These are phyloP conservation scores for Pueraria montana DNA, from an alignment of 306 rosid genomes.

Conservation along the genomic window DNA sequence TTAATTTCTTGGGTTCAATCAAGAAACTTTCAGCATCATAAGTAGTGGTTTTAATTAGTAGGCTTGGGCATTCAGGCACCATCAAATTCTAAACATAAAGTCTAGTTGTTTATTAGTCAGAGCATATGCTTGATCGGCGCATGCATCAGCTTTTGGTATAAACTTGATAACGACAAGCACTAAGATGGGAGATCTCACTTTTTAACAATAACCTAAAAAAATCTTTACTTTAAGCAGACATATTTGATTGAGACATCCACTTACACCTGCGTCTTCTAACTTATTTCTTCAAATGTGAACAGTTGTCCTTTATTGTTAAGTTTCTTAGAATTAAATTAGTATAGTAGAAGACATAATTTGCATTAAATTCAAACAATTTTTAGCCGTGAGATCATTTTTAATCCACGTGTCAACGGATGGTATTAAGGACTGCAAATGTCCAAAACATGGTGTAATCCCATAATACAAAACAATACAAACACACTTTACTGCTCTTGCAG, in stretches of 20 bases:
- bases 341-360: background rate
- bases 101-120: background rate
- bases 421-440: no score
- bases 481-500: no score
- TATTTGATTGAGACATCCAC: slow-evolving; percentile 43
- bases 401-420: no score
- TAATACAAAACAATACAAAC: no score
- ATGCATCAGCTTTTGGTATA: slow-evolving; percentile 34
- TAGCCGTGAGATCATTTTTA: no score
- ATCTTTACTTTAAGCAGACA: background rate
- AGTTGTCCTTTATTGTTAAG: background rate
- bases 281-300: background rate
- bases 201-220: slow-evolving; percentile 9
- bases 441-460: no score
- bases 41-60: slow-evolving; percentile 34
- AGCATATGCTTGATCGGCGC: slow-evolving; percentile 27
- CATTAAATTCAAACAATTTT: no score
- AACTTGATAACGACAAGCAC: slow-evolving; percentile 44
- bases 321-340: background rate
- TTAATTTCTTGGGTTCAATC: background rate
- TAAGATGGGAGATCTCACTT: slow-evolving; percentile 12
- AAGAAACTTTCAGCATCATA: background rate
- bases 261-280: background rate
- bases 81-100: slow-evolving; percentile 17
- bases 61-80: slow-evolving; percentile 5